Percentiles rank a stretch among this genome's conserved stretches.
phyloP scores from a whole-genome alignment of 2,329 filamentous ascomycete genomes.

The Penicillium rolfsii region DNA sequence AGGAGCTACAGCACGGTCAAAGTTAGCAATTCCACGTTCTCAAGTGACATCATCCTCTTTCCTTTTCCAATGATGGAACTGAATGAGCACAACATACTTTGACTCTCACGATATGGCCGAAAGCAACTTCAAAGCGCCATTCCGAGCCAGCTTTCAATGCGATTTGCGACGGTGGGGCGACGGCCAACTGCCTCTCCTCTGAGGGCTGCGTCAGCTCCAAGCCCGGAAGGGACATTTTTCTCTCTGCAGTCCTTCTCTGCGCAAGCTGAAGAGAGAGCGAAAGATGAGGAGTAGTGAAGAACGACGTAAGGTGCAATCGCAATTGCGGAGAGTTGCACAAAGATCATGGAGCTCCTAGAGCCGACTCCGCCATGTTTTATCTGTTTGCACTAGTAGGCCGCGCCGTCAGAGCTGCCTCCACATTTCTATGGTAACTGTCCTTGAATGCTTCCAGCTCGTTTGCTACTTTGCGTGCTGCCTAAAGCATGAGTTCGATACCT shows the following conservation, averaged over 20 bases:
- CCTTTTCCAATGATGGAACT: background rate
- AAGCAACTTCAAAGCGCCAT: slow-evolving; percentile 76
- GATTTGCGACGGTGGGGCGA: slow-evolving; percentile 50
- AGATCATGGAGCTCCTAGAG: slow-evolving; percentile 6
- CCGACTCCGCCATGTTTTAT: slow-evolving; percentile 14
- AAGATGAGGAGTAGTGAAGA: background rate
- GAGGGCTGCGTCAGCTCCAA: slow-evolving; percentile 68
- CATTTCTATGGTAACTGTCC: background rate
- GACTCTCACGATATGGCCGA: slow-evolving; percentile 56
- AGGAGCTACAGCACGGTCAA: slow-evolving; percentile 57
- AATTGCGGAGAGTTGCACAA: slow-evolving; percentile 7
- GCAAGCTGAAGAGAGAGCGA: background rate
- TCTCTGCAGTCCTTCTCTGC: slow-evolving; percentile 25
- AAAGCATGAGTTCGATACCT: background rate
- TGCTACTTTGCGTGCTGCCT: background rate
- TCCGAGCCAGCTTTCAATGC: slow-evolving; percentile 68
- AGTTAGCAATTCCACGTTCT: slow-evolving; percentile 10
- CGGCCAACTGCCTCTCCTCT: slow-evolving; percentile 49
- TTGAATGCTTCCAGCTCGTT: background rate
- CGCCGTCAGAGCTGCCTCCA: background rate
- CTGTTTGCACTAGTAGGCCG: slow-evolving; percentile 15
- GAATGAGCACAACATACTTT: slow-evolving; percentile 47
- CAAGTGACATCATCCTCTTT: too few relatives aligned
- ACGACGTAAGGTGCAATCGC: background rate
- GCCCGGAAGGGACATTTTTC: slow-evolving; percentile 74